These are phyloP conservation scores for Fusarium euwallaceae DNA, from an alignment of 2,329 filamentous ascomycete genomes.

Conservation along the genomic window DNA sequence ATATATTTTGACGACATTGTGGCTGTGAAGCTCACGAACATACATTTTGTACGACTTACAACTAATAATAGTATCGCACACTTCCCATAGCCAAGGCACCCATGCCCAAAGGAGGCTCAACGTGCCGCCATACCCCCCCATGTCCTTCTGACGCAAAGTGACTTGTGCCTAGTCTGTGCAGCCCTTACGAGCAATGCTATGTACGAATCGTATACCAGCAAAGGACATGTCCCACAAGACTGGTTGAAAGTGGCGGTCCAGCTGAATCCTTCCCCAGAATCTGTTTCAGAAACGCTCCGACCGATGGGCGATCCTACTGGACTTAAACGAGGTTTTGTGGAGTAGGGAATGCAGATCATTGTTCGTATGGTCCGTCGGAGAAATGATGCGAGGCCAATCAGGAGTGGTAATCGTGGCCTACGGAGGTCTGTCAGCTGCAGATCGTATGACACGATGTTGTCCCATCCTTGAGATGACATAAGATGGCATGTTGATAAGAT, in stretches of 20 bases:
- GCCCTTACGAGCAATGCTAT: neutral
- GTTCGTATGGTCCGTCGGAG: neutral
- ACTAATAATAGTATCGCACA: slow-evolving; percentile 26
- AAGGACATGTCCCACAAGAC: neutral
- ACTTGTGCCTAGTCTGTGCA: slow-evolving; percentile 11
- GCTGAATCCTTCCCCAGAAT: neutral
- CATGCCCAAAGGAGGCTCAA: neutral
- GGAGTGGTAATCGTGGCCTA: neutral
- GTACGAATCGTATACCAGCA: neutral
- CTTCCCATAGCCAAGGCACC: neutral
- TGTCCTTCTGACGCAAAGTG: slow-evolving; percentile 22
- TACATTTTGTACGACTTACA: neutral
- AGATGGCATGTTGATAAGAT: neutral
- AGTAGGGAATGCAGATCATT: slow-evolving; percentile 5
- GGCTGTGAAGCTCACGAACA: neutral
- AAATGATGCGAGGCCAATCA: slow-evolving; percentile 14
- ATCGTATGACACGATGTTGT: slow-evolving; percentile 22
- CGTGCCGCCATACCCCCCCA: neutral
- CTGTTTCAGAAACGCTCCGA: slow-evolving; percentile 6
- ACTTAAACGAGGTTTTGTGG: neutral
- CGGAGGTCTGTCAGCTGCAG: slow-evolving; percentile 8
- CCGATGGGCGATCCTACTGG: neutral
- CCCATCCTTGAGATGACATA: neutral
- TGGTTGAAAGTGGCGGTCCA: neutral
- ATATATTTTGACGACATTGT: neutral